These are phyloP conservation scores for Tetracentron sinense DNA, from an alignment of 164 flowering plant species.

Conservation along the genomic window DNA sequence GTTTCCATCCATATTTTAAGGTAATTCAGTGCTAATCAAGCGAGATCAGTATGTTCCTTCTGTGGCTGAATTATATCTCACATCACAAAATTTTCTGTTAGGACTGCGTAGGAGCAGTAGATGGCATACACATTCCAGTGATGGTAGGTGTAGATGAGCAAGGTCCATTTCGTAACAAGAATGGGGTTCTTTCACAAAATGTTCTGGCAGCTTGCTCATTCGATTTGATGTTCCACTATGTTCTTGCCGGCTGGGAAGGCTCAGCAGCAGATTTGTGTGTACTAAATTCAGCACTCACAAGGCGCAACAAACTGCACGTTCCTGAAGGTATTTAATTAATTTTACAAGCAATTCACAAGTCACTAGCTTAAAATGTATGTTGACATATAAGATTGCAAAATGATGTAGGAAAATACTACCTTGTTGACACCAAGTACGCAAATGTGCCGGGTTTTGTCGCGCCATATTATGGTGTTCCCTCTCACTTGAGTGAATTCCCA, in stretches of 20 bases:
- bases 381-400: constrained; percentile 1
- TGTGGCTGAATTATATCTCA: neutral
- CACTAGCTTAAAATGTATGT: neutral
- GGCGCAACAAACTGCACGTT: constrained; percentile 44
- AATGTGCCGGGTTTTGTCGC: constrained; percentile 63
- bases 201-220: constrained; percentile 64
- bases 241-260: constrained; percentile 80
- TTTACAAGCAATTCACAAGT: neutral
- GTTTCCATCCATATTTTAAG: constrained; percentile 52
- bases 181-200: constrained; percentile 50
- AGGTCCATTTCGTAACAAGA: constrained; percentile 54
- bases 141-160: constrained; percentile 61
- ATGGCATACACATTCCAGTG: constrained; percentile 61
- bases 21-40: constrained; percentile 18
- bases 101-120: constrained; percentile 62
- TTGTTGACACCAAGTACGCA: constrained; percentile 50
- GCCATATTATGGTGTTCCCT: constrained; percentile 42
- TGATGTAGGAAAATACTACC: constrained; percentile 61
- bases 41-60: neutral
- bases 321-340: constrained; percentile 45
- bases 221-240: constrained; percentile 57
- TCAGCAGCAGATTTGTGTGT: constrained; percentile 55
- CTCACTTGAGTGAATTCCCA: constrained; percentile 29
- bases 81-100: constrained; percentile 13
- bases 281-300: constrained; percentile 47